Base-by-base conservation (phyloP, 441 rosid species). In the Gossypium aridum region DNA sequence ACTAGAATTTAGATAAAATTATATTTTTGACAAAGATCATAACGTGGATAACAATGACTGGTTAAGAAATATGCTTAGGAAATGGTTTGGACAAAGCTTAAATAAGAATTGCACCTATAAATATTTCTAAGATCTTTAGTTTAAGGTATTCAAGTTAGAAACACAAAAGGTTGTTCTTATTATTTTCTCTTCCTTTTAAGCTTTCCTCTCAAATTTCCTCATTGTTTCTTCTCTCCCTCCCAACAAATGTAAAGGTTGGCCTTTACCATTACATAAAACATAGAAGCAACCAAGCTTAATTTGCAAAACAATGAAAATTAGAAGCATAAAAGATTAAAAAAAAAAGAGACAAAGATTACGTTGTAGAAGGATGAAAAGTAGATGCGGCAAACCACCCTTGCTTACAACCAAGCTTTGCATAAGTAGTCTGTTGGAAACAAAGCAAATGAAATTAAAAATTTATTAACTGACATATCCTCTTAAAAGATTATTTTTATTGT, bases 351-450 rank as follows among this genome's bases (percentile, higher is more conserved):
- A 10, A 51, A 77, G 2, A 88, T 86, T 77, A 92, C 98, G 77
- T 70, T 64, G 91, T 80, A 80, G 91, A 76, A 82, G 90, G 94
- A 80, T 94, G 98, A 63, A 79, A 79, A 68, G 89, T 83, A 75
- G 96, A 85, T 75, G 99, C 88, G 70, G 79, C 82, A 77, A 94
- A 92, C 96, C 98, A 92, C 68, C 97, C 99, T 87, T 92, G 99
- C 13, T 97, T 91, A 72, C 94, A 89, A 67, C 92, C 96, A 82
- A 92, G 99, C 89, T 83, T 95, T 55, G 88, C 85, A 77, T 94
- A 94, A 6, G 96, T 89, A 77, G 89, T 87, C 98, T 95, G 86
- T 62, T 14, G 25, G 70, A 56, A 75, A 68, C 51, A 61, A 69
- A 54, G 34, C 31, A 54, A 26, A 16, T 3, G 17, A 70, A n/a